Evolutionary conservation across 2,329 filamentous ascomycete genomes (phyloP).

Genomic region (Orbilia brochopaga): DNA sequence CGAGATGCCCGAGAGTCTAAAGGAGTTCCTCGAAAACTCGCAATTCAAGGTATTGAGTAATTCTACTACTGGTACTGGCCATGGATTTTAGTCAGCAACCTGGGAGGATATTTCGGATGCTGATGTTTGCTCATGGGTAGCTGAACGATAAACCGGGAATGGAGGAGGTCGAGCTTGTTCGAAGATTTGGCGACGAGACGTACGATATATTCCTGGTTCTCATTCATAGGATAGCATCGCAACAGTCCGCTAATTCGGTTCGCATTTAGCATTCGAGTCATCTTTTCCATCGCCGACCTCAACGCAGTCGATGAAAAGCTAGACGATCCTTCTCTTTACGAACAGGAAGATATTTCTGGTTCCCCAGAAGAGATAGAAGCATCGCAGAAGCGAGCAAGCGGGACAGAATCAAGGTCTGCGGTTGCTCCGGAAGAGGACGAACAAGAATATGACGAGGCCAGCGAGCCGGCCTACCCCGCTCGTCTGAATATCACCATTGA

Average conservation of each 20-base stretch:
- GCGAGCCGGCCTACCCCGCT: slow-evolving; percentile 73
- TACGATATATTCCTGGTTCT: slow-evolving; percentile 58
- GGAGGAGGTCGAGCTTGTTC: slow-evolving; percentile 84
- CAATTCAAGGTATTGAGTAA: slow-evolving; percentile 71
- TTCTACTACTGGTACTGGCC: slow-evolving; percentile 14
- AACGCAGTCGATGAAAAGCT: slow-evolving; percentile 68
- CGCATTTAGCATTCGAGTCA: slow-evolving; percentile 70
- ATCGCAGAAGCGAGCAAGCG: slow-evolving; percentile 62
- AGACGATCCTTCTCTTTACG: slow-evolving; percentile 65
- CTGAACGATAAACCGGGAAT: slow-evolving; percentile 78
- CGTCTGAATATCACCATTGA: slow-evolving; percentile 85
- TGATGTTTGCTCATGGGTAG: slow-evolving; percentile 55
- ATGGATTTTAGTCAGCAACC: no score
- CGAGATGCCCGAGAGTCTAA: slow-evolving; percentile 75
- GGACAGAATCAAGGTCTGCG: slow-evolving; percentile 65
- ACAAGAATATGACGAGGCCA: slow-evolving; percentile 63
- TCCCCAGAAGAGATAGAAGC: slow-evolving; percentile 59
- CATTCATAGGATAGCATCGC: neutral
- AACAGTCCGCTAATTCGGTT: slow-evolving; percentile 57
- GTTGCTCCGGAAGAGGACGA: slow-evolving; percentile 67
- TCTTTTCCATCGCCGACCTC: slow-evolving; percentile 84
- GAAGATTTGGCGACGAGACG: slow-evolving; percentile 87
- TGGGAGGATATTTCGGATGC: neutral
- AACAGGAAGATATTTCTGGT: slow-evolving; percentile 57
- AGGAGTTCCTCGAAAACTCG: slow-evolving; percentile 86